phyloP scores from a whole-genome alignment of 257 asterid species.

The Handroanthus guayacan region DNA sequence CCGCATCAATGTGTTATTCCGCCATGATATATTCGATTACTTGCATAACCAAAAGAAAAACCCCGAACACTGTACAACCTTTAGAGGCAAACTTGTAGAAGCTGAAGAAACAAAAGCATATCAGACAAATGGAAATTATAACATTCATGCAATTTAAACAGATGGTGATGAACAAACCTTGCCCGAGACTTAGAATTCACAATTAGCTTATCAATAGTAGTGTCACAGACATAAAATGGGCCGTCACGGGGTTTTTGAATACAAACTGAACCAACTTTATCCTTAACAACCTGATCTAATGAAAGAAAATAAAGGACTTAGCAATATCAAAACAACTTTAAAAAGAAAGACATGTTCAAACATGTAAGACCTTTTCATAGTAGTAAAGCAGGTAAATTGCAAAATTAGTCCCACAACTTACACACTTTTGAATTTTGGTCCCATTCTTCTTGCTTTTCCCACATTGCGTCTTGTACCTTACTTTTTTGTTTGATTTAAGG shows the following conservation, averaged over 20 bases:
- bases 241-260: conserved; percentile 93
- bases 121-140: conserved; percentile 2
- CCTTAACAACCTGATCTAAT: conserved; percentile 83
- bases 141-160: background rate
- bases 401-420: too few species aligned
- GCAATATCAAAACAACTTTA: conserved; percentile 26
- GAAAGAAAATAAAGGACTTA: conserved; percentile 28
- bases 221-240: conserved; percentile 91
- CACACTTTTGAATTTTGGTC: too few species aligned
- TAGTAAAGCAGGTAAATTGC: too few species aligned
- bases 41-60: conserved; percentile 80
- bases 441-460: too few species aligned
- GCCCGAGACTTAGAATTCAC: conserved; percentile 97
- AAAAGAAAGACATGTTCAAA: conserved; percentile 16
- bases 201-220: conserved; percentile 89
- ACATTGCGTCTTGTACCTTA: too few species aligned
- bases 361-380: conserved; percentile 3
- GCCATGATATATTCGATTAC: conserved; percentile 74
- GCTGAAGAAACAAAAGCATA: conserved; percentile 54
- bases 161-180: conserved; percentile 53
- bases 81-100: conserved; percentile 88
- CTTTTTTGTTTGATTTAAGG: too few species aligned
- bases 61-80: conserved; percentile 79
- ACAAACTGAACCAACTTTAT: conserved; percentile 84
- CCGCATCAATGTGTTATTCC: conserved; percentile 79